Percentiles rank a stretch among this genome's conserved stretches.
Evolutionary conservation across 2,329 filamentous ascomycete genomes (phyloP).

Genomic region (Xylariaceae sp.): DNA sequence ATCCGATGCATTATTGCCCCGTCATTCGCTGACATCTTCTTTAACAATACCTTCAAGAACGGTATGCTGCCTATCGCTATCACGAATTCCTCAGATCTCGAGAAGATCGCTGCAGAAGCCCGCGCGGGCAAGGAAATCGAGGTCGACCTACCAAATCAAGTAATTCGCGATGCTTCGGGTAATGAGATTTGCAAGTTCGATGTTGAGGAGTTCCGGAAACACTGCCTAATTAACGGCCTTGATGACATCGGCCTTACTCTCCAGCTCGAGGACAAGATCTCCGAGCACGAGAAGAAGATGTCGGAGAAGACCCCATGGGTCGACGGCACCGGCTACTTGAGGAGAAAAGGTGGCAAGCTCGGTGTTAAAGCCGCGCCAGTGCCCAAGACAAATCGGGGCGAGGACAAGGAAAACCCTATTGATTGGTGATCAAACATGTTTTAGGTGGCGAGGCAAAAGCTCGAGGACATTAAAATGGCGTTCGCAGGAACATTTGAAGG

Average conservation of each 20-base stretch:
- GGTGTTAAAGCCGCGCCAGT: slow-evolving; percentile 62
- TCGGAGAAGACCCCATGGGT: slow-evolving; percentile 82
- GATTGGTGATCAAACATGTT: slow-evolving; percentile 62
- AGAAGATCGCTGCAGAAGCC: slow-evolving; percentile 72
- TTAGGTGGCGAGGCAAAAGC: too few relatives aligned
- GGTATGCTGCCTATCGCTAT: slow-evolving; percentile 91
- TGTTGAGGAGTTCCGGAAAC: slow-evolving; percentile 89
- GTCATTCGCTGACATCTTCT: slow-evolving; percentile 83
- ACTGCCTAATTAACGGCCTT: slow-evolving; percentile 88
- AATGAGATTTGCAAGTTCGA: slow-evolving; percentile 75
- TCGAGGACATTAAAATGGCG: not conserved
- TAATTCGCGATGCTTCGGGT: slow-evolving; percentile 72
- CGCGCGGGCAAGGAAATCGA: slow-evolving; percentile 78
- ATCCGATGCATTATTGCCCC: slow-evolving; percentile 92
- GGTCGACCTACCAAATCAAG: slow-evolving; percentile 81
- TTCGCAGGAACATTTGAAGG: not conserved
- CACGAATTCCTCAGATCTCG: slow-evolving; percentile 59
- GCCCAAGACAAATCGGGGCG: slow-evolving; percentile 83
- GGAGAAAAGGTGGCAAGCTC: slow-evolving; percentile 51
- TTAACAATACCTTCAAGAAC: slow-evolving; percentile 99
- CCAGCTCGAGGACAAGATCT: slow-evolving; percentile 86
- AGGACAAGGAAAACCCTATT: slow-evolving; percentile 77
- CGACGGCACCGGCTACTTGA: slow-evolving; percentile 79
- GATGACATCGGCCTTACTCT: slow-evolving; percentile 96
- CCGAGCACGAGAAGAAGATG: slow-evolving; percentile 73